Evolutionary conservation across 106 monocot species (phyloP).

Genomic region (Posidonia australis): DNA sequence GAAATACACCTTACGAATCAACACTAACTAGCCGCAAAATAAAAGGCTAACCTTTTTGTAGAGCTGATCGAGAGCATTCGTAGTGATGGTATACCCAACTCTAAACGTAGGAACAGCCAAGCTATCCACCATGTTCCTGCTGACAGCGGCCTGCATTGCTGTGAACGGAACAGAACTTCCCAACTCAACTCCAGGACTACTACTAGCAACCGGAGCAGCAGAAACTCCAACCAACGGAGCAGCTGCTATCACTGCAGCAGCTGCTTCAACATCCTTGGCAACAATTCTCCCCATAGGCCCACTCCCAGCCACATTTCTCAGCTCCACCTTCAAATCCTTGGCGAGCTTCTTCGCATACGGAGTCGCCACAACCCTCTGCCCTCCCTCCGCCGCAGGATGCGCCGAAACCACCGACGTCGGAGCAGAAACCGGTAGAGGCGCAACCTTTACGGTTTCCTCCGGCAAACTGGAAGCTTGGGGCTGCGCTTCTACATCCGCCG

Average conservation of each 20-base stretch:
- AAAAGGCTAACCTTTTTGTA: constrained; percentile 64
- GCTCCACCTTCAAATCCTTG: constrained; percentile 69
- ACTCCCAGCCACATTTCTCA: constrained; percentile 36
- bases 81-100: constrained; percentile 82
- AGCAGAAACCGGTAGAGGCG: constrained; percentile 7
- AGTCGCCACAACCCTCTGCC: constrained; percentile 58
- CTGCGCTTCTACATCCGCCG: background rate
- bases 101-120: constrained; percentile 78
- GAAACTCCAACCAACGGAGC: background rate
- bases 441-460: background rate
- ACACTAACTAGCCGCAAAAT: background rate
- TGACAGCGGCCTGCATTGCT: constrained; percentile 83
- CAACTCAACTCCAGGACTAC: constrained; percentile 25
- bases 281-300: constrained; percentile 89
- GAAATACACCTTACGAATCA: background rate
- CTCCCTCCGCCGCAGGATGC: constrained; percentile 45
- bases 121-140: constrained; percentile 86
- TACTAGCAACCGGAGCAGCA: constrained; percentile 1
- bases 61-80: constrained; percentile 67
- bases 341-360: constrained; percentile 92
- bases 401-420: constrained; percentile 5
- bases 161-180: constrained; percentile 72
- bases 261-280: constrained; percentile 80
- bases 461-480: background rate
- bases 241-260: background rate